Evolutionary conservation across 2,329 filamentous ascomycete species (phyloP).

Genomic region (Penicillium sp.): DNA sequence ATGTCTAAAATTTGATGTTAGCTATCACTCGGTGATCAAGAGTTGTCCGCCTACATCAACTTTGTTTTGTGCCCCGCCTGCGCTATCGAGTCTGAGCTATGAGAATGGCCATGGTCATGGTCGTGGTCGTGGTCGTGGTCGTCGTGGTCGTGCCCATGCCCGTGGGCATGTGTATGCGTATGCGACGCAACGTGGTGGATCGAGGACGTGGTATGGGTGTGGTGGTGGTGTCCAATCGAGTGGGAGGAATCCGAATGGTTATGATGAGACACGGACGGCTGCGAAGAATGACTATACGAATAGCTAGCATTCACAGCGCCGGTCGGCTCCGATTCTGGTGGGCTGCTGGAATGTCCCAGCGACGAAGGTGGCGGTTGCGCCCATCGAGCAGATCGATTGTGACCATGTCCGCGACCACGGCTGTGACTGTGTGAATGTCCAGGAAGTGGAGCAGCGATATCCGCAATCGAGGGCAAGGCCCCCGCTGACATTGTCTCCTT

Average conservation of each 20-base stretch:
- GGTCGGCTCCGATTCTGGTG: conserved; percentile 22
- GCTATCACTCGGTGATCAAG: conserved; percentile 9
- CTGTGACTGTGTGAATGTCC: conserved; percentile 38
- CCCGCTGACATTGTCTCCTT: conserved; percentile 43
- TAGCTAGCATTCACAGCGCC: conserved; percentile 24
- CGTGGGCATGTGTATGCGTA: conserved; percentile 10
- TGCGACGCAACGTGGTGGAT: conserved; percentile 21
- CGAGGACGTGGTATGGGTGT: conserved; percentile 33
- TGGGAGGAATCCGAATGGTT: conserved; percentile 51
- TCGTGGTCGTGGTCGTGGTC: not conserved
- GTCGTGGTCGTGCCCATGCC: conserved; percentile 14
- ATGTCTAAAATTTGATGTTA: conserved; percentile 41
- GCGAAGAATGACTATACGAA: conserved; percentile 36
- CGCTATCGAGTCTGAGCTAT: conserved; percentile 3
- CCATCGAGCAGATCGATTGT: conserved; percentile 43
- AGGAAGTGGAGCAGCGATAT: conserved; percentile 35
- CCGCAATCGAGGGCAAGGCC: conserved; percentile 38
- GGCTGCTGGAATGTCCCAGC: conserved; percentile 30
- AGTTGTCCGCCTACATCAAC: conserved; percentile 23
- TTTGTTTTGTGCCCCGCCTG: conserved; percentile 14
- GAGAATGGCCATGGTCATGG: conserved; percentile 12
- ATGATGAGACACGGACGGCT: conserved; percentile 34
- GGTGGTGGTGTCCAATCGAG: conserved; percentile 40
- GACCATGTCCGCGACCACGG: conserved; percentile 39
- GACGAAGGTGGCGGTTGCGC: conserved; percentile 37